A percentile compares a stretch with the other conserved stretches of the same genome.
Evolutionary conservation across 2,329 filamentous ascomycete species (phyloP).

Genomic region (Leptographium wingfieldii): DNA sequence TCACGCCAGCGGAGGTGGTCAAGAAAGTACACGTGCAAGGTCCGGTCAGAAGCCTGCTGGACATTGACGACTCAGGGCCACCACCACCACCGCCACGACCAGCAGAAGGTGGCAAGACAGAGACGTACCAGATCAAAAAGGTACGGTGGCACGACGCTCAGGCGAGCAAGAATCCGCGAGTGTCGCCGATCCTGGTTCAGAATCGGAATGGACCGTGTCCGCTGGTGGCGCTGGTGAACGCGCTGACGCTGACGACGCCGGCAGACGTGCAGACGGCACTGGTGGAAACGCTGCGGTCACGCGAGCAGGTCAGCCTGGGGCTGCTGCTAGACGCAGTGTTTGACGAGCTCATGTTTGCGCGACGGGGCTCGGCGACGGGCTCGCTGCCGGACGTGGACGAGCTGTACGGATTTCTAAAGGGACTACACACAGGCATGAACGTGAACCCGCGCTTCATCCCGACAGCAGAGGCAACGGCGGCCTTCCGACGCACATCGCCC

Average conservation of each 20-base stretch:
- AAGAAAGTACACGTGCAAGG: conserved; percentile 3
- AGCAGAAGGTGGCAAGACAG: conserved; percentile 36
- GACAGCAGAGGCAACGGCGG: conserved; percentile 30
- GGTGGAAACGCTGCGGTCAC: conserved; percentile 60
- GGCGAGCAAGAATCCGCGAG: conserved; percentile 47
- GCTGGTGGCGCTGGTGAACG: conserved; percentile 84
- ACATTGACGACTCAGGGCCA: conserved; percentile 12
- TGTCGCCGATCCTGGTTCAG: conserved; percentile 82
- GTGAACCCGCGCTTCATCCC: conserved; percentile 85
- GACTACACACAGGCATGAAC: conserved; percentile 93
- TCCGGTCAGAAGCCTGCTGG: conserved; percentile 9
- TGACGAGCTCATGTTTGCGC: conserved; percentile 77
- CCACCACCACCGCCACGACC: conserved; percentile 23
- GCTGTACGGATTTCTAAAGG: conserved; percentile 75
- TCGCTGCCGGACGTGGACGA: conserved; percentile 76
- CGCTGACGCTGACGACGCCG: conserved; percentile 71
- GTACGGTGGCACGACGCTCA: conserved; percentile 68
- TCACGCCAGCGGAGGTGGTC: too few species aligned
- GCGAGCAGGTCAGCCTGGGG: conserved; percentile 80
- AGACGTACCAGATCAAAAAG: conserved; percentile 89
- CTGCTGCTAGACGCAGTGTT: conserved; percentile 81
- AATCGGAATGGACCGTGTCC: conserved; percentile 94
- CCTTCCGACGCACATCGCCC: conserved; percentile 38
- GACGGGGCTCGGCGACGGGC: conserved; percentile 48
- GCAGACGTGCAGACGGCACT: conserved; percentile 54